A percentile compares a stretch with the other conserved stretches of the same genome.
Conservation (phyloP, 2,329 filamentous ascomycete genomes). For the Hansfordia pulvinata region DNA sequence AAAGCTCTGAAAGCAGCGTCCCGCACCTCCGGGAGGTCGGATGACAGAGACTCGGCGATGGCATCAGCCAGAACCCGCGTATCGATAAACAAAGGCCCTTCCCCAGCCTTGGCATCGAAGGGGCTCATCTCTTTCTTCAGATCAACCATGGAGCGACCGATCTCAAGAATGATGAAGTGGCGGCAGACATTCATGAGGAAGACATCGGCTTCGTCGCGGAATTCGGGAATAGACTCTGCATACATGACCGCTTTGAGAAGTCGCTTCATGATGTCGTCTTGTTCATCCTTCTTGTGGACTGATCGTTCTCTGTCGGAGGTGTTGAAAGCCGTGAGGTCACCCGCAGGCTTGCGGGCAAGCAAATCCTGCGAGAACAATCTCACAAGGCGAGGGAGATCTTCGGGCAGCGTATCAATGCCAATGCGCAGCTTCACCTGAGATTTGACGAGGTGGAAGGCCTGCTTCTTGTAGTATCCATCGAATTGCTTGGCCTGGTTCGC, state of each 20-base stretch:
- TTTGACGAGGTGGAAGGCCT: constrained; percentile 78
- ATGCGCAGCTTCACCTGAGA: constrained; percentile 84
- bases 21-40: constrained; percentile 66
- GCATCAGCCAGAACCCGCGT: constrained; percentile 80
- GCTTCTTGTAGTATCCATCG: constrained; percentile 82
- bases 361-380: constrained; percentile 85
- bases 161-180: constrained; percentile 82
- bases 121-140: constrained; percentile 62
- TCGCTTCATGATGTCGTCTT: constrained; percentile 72
- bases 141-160: constrained; percentile 73
- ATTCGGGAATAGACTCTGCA: constrained; percentile 68
- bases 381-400: constrained; percentile 74
- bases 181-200: constrained; percentile 73
- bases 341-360: constrained; percentile 55
- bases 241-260: constrained; percentile 82
- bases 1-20: constrained; percentile 73
- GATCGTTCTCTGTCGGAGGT: constrained; percentile 70
- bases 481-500: constrained; percentile 39
- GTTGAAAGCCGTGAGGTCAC: constrained; percentile 57
- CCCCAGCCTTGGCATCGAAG: constrained; percentile 76
- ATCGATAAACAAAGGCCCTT: constrained; percentile 78
- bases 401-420: constrained; percentile 74
- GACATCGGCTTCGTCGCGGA: constrained; percentile 60
- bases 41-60: constrained; percentile 79
- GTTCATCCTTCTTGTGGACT: constrained; percentile 71